Percentiles rank a stretch among this genome's conserved stretches.
phyloP scores from a whole-genome alignment of 2,329 filamentous ascomycete species.

The Pyrenophora tritici-repentis region DNA sequence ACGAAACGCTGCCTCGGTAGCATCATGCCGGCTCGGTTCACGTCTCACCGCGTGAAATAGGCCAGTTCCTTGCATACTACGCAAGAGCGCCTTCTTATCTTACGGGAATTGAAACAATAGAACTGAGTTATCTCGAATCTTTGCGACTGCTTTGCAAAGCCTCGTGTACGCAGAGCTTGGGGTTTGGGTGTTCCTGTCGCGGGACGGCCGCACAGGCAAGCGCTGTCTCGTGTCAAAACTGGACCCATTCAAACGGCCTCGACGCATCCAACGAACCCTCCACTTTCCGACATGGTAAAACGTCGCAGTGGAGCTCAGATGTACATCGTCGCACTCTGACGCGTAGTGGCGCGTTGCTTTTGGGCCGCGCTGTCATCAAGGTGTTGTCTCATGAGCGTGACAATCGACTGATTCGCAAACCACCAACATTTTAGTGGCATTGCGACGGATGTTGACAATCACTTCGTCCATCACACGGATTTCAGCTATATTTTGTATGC shows the following conservation, averaged over 20 bases:
- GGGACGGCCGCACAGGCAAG: not conserved
- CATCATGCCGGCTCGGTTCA: too few species aligned
- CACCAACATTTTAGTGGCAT: not conserved
- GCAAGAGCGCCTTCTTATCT: too few species aligned
- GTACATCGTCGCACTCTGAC: not conserved
- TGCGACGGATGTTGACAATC: not conserved
- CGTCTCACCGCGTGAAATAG: too few species aligned
- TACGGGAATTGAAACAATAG: too few species aligned
- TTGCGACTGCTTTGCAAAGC: not conserved
- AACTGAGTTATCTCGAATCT: too few species aligned
- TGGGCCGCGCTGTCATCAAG: not conserved
- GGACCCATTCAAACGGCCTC: not conserved
- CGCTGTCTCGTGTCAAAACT: not conserved
- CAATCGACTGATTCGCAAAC: not conserved
- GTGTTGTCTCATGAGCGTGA: not conserved
- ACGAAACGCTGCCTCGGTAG: too few species aligned
- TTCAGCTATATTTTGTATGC: not conserved
- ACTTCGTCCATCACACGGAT: not conserved
- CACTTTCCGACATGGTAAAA: not conserved
- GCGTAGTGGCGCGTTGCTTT: not conserved
- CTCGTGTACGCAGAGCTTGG: not conserved
- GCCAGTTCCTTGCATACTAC: too few species aligned
- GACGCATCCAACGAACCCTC: not conserved
- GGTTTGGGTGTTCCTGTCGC: constrained; percentile 2
- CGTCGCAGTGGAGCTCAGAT: not conserved